Percentiles rank a stretch among this genome's conserved stretches.
Conservation (phyloP, 495 filamentous ascomycete genomes). For the Tuber microsphaerosporum region DNA sequence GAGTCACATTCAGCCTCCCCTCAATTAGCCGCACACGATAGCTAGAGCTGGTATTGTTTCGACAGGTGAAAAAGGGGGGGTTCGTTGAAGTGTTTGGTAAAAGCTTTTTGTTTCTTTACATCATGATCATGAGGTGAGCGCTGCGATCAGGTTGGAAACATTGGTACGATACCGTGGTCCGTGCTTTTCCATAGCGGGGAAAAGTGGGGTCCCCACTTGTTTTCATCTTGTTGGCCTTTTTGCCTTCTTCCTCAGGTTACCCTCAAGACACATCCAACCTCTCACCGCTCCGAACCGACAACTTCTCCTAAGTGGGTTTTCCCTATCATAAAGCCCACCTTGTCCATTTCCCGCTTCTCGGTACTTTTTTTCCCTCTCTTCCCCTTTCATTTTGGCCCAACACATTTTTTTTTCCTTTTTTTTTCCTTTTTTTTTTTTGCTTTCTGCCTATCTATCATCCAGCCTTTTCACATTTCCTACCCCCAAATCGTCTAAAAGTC, state of each 20-base stretch:
- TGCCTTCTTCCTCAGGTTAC: neutral
- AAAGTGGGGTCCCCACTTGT: conserved; percentile 3
- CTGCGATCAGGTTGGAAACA: neutral
- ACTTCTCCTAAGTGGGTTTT: neutral
- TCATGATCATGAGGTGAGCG: neutral
- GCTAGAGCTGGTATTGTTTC: neutral
- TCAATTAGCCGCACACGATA: neutral
- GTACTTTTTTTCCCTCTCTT: neutral
- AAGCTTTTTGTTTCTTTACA: neutral
- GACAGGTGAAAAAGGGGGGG: neutral
- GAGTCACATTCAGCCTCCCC: neutral
- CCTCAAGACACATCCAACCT: neutral
- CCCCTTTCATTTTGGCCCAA: too few species aligned
- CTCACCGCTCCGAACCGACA: neutral
- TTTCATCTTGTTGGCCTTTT: neutral
- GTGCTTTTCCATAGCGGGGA: conserved; percentile 1
- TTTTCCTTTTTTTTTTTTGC: neutral
- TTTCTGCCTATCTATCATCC: neutral
- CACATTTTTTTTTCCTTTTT: neutral
- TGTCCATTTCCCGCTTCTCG: neutral
- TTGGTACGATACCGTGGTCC: neutral
- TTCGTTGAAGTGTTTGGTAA: conserved; percentile 3
- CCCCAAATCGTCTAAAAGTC: neutral
- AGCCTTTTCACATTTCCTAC: neutral
- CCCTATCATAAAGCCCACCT: neutral